Base-by-base conservation (phyloP, 2,329 filamentous ascomycete species). In the Emydomyces testavorans region DNA sequence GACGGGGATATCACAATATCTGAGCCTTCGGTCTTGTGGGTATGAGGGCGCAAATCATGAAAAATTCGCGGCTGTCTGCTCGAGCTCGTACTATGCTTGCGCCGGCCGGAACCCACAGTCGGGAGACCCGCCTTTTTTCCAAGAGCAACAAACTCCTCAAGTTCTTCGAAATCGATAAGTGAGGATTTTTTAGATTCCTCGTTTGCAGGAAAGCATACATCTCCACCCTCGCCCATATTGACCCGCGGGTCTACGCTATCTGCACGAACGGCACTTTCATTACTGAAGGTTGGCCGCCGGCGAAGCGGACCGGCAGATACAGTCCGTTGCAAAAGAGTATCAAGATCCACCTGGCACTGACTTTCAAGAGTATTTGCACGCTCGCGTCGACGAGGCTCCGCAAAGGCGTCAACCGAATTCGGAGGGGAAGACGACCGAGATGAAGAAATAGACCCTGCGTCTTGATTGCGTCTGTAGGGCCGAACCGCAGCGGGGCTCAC, bases 361-460 rank as follows among this genome's bases (percentile, higher is more conserved):
- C 78, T 82, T 51, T 80, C 86, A 52, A 78, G 62, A 2, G 80
- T 83, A 42, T 78, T 76, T 40, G 79, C 75, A 36, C 89, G 83
- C 61, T 90, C 85, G 50, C 89, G 82, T 50, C 87, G 85, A 43
- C 87, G 83, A 48, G 86, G 85, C 59, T 92, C 85, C 15, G 92
- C 92, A 65, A 98, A 98, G 3, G 92, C 92, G 65, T 96, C 94
- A 44, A 98, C 88, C 0, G 92, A 98, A 65, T 95, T 98, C 6
- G 92, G 92, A 8, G 90, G 90, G 4, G 92, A 96, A 1, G 78
- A 71, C 1, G 85, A 87, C 48, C 86, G 77, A 40, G 77, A 78
- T 18, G 75, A 75, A 2, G 45, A 23, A 34, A 48, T 41, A 6
- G 36, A 40, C 23, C 7, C 36, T 13, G 36, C 28, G 37, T 48